Conservation (phyloP, 805 yeast genomes). For the Tetrapisispora fleetii region DNA sequence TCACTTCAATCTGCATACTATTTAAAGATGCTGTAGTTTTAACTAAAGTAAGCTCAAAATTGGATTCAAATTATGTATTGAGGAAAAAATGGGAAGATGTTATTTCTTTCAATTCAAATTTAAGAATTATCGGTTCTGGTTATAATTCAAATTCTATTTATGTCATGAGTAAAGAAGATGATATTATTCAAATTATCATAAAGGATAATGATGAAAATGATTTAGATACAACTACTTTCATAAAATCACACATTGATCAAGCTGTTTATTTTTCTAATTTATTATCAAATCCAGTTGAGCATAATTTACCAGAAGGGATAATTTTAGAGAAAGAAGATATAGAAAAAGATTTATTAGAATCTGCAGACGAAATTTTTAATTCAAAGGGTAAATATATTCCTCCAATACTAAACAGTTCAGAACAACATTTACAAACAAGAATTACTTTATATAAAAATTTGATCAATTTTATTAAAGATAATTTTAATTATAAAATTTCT, state of each 20-base stretch:
- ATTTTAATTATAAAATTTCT: slow-evolving; percentile 34
- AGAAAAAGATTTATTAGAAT: slow-evolving; percentile 40
- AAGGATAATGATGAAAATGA: slow-evolving; percentile 5
- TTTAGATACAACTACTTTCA: slow-evolving; percentile 27
- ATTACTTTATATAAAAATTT: slow-evolving; percentile 36
- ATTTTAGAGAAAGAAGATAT: slow-evolving; percentile 37
- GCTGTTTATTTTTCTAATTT: slow-evolving; percentile 52
- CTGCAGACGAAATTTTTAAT: slow-evolving; percentile 46
- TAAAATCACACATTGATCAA: slow-evolving; percentile 73
- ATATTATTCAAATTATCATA: slow-evolving; percentile 43
- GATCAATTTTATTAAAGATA: slow-evolving; percentile 35
- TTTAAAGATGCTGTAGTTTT: slow-evolving; percentile 53
- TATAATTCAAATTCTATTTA: slow-evolving; percentile 40
- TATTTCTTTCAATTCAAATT: slow-evolving; percentile 44
- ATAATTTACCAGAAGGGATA: slow-evolving; percentile 36
- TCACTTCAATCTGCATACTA: slow-evolving; percentile 45
- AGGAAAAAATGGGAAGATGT: slow-evolving; percentile 73
- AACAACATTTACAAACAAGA: slow-evolving; percentile 44
- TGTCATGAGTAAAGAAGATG: slow-evolving; percentile 44
- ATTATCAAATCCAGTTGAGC: slow-evolving; percentile 38
- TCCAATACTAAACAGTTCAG: slow-evolving; percentile 39
- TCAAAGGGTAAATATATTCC: slow-evolving; percentile 52
- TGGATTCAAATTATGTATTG: slow-evolving; percentile 27
- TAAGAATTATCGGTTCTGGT: slow-evolving; percentile 51
- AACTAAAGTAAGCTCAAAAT: slow-evolving; percentile 43